Conservation (phyloP, 73 alveolate genomes). For the Paramecium bursaria region DNA sequence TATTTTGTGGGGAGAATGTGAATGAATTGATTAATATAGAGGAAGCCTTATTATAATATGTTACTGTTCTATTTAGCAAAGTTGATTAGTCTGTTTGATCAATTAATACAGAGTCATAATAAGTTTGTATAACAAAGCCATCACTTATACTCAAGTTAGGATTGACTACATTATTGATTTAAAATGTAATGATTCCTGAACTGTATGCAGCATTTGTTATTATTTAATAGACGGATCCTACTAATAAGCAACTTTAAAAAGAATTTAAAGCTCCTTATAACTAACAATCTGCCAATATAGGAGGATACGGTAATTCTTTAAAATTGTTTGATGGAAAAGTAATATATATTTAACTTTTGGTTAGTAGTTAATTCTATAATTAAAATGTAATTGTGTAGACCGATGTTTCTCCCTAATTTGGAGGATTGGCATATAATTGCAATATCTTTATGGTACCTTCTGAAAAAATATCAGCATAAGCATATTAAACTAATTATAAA, state of each 20-base stretch:
- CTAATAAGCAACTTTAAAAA: slow-evolving; percentile 60
- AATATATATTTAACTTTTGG: slow-evolving; percentile 48
- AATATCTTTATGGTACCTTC: slow-evolving; percentile 16
- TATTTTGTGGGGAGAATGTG: slow-evolving; percentile 65
- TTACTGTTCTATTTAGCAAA: slow-evolving; percentile 50
- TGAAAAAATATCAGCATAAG: slow-evolving; percentile 36
- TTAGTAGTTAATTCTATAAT: slow-evolving; percentile 14
- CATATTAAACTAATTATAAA: slow-evolving; percentile 10
- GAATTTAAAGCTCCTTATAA: slow-evolving; percentile 58
- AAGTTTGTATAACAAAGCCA: slow-evolving; percentile 51
- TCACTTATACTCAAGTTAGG: slow-evolving; percentile 47
- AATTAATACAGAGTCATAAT: slow-evolving; percentile 52
- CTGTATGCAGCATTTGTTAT: slow-evolving; percentile 6
- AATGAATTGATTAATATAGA: slow-evolving; percentile 45
- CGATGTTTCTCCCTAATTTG: slow-evolving; percentile 58
- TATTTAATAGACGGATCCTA: slow-evolving; percentile 48
- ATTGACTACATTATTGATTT: slow-evolving; percentile 43
- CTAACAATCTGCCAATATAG: slow-evolving; percentile 58
- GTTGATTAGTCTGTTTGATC: slow-evolving; percentile 48
- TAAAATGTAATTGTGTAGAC: slow-evolving; percentile 46
- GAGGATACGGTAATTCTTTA: slow-evolving; percentile 59
- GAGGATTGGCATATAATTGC: slow-evolving; percentile 28
- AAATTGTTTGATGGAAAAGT: slow-evolving; percentile 63
- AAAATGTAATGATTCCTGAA: slow-evolving; percentile 33
- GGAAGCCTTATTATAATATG: slow-evolving; percentile 24